Percentiles rank a stretch among this genome's conserved stretches.
phyloP scores from a whole-genome alignment of 2,329 filamentous ascomycete genomes.

The Exophiala oligosperma region DNA sequence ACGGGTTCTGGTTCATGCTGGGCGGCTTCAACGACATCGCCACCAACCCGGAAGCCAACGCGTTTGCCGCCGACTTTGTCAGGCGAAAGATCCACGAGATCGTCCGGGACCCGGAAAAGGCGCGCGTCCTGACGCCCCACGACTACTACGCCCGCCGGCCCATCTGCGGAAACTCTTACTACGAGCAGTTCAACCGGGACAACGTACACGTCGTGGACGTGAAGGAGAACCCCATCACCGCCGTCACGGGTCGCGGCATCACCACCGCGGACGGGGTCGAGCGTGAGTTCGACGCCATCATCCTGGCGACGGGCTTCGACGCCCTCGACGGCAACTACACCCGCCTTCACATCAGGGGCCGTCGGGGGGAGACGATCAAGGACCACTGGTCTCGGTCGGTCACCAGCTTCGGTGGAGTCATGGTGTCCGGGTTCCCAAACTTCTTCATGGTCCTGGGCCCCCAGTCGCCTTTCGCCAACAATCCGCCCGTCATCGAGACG shows the following conservation, averaged over 20 bases:
- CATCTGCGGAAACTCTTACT: constrained; percentile 31
- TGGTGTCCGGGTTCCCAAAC: constrained; percentile 47
- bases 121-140: constrained; percentile 15
- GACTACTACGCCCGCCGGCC: constrained; percentile 22
- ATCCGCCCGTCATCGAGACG: constrained; percentile 54
- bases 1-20: constrained; percentile 42
- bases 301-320: constrained; percentile 26
- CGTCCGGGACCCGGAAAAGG: constrained; percentile 50
- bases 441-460: constrained; percentile 55
- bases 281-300: constrained; percentile 42
- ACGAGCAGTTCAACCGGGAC: constrained; percentile 48
- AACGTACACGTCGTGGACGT: constrained; percentile 51
- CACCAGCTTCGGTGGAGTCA: constrained; percentile 40
- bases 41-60: constrained; percentile 48
- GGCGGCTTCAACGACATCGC: constrained; percentile 39
- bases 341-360: constrained; percentile 33
- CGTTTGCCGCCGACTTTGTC: constrained; percentile 57
- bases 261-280: constrained; percentile 36
- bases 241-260: constrained; percentile 43
- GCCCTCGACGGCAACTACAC: constrained; percentile 38
- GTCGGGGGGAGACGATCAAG: constrained; percentile 31
- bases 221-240: constrained; percentile 42
- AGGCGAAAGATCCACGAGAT: constrained; percentile 51
- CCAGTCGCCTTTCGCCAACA: constrained; percentile 58
- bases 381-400: constrained; percentile 34